Base-by-base conservation (phyloP, 108 stramenopile species). In the Craspedostauros australis region DNA sequence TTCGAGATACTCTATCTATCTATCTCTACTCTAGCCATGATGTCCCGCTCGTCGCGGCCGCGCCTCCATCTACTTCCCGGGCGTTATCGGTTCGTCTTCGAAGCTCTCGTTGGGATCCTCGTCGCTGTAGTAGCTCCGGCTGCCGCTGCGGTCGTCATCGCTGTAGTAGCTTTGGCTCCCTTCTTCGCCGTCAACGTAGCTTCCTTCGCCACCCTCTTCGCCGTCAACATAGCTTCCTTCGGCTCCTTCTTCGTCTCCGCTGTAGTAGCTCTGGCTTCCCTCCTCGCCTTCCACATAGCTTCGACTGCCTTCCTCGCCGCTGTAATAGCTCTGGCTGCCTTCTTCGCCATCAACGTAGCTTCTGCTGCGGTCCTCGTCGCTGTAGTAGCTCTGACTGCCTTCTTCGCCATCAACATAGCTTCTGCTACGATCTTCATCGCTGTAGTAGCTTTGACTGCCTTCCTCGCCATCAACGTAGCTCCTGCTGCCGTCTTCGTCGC, bases 191-290 rank as follows among this genome's bases (percentile, higher is more conserved):
- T 44, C 42, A n/a, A 12, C 11, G 7, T 43, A 7, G 42, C n/a
- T 43, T 15, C 42, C n/a, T 15, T 43, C n/a, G 42, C 42, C 47
- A 9, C 30, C 38, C 0, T 54, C 53, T 9, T 39, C 39, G 29
- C 53, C 28, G n/a, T n/a, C n/a, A n/a, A n/a, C n/a, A 18, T 40
- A 54, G 32, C 23, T 41, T 24, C 62, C 54, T 16, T 52, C 51
- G 12, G 23, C 39, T 1, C 30, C 26, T 18, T 30, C 60, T 39
- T 62, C 63, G 16, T 66, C 56, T 15, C 55, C 55, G 44, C 56
- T 57, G 22, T 50, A 40, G 27, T 66, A 50, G 40, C 53, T 44
- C 19, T 28, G 24, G 9, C 29, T 32, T 25, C 44, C 16, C 1
- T 49, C 43, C 16, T 31, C 44, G n/a, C n/a, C n/a, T n/a, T n/a